These are phyloP conservation scores for Microdochium trichocladiopsis DNA, from an alignment of 2,329 filamentous ascomycete species.

Conservation along the genomic window DNA sequence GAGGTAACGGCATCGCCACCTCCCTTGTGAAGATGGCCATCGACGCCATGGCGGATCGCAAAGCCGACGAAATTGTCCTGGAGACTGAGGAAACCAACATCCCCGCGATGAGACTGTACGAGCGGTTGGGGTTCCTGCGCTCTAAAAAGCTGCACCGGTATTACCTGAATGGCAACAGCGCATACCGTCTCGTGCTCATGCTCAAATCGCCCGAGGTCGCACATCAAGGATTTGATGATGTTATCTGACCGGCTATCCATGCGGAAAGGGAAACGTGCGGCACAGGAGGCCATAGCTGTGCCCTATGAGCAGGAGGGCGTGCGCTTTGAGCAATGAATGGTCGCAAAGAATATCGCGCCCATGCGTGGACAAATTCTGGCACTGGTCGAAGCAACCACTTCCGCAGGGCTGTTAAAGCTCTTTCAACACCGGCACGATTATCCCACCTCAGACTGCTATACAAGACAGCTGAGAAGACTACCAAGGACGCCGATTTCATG, in stretches of 20 bases:
- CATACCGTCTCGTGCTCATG: constrained; percentile 80
- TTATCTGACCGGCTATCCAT: background rate
- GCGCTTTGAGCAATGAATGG: too few relatives aligned
- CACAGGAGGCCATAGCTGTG: background rate
- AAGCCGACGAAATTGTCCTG: constrained; percentile 89
- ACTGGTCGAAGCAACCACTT: too few relatives aligned
- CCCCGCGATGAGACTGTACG: constrained; percentile 86
- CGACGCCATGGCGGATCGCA: constrained; percentile 76
- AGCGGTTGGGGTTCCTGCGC: constrained; percentile 82
- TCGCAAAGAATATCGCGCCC: too few relatives aligned
- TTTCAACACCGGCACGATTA: too few relatives aligned
- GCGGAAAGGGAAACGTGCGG: background rate
- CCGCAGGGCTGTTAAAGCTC: too few relatives aligned
- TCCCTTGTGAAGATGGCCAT: constrained; percentile 84
- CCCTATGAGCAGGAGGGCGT: too few relatives aligned
- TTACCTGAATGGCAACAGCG: constrained; percentile 93
- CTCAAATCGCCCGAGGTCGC: constrained; percentile 27
- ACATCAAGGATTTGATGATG: background rate
- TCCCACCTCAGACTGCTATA: too few relatives aligned
- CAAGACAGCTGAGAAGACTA: too few relatives aligned
- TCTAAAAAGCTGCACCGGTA: constrained; percentile 93
- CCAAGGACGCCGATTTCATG: too few relatives aligned
- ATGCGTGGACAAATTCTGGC: too few relatives aligned
- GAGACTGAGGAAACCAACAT: constrained; percentile 94
- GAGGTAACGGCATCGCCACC: constrained; percentile 82